Evolutionary conservation across 257 asterid species (phyloP).

Genomic region (Thymus mandschuricus): DNA sequence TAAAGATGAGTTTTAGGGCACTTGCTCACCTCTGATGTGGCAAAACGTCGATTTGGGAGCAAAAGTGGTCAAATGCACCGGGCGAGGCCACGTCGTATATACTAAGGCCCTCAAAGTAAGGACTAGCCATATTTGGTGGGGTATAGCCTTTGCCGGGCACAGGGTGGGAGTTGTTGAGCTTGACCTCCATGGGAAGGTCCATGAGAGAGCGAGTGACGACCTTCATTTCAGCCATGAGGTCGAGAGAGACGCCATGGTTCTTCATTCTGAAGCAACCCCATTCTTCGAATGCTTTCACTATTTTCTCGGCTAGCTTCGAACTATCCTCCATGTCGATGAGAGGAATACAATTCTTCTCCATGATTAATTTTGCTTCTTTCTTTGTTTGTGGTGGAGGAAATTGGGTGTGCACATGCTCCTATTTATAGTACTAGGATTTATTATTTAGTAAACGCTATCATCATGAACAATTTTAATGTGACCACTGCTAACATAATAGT

Average conservation of each 20-base stretch:
- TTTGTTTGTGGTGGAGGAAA: not conserved
- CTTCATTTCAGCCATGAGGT: conserved; percentile 48
- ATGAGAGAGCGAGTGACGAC: conserved; percentile 24
- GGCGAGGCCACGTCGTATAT: conserved; percentile 43
- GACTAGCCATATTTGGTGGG: conserved; percentile 41
- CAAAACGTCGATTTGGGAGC: conserved; percentile 41
- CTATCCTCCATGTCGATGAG: conserved; percentile 39
- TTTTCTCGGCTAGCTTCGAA: conserved; percentile 13
- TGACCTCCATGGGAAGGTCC: conserved; percentile 51
- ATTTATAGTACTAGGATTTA: conserved; percentile 16
- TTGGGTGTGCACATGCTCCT: not conserved
- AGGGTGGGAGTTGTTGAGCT: conserved; percentile 35
- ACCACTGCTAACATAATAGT: too few species aligned
- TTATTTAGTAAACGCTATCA: too few species aligned
- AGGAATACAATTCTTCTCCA: conserved; percentile 32
- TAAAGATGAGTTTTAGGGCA: not conserved
- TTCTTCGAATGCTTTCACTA: conserved; percentile 46
- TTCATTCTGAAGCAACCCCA: conserved; percentile 56
- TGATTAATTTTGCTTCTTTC: not conserved
- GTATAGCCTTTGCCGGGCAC: conserved; percentile 42
- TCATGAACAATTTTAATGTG: too few species aligned
- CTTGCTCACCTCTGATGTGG: conserved; percentile 41
- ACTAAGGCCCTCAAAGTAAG: conserved; percentile 53
- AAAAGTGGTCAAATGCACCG: conserved; percentile 35
- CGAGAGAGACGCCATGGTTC: conserved; percentile 41